Conservation (phyloP, 768 basidiomycete genomes). For the Termitomyces sp. region DNA sequence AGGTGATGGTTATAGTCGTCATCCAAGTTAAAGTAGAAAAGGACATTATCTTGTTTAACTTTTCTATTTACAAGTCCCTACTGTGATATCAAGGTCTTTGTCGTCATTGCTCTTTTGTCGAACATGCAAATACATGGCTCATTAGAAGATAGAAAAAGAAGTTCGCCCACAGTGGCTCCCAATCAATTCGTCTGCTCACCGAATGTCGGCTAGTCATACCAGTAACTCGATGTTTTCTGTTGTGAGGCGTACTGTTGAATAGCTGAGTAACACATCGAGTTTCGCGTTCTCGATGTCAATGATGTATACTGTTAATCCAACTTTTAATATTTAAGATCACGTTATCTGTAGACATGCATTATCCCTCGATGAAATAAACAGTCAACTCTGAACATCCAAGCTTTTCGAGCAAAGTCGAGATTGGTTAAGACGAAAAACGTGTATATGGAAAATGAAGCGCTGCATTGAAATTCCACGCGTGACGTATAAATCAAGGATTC, state of each 20-base stretch:
- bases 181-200: neutral
- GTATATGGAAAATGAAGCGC: neutral
- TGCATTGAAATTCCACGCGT: neutral
- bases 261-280: too few relatives aligned
- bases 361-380: neutral
- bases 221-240: neutral
- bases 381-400: neutral
- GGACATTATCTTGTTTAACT: neutral
- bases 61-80: neutral
- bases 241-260: neutral
- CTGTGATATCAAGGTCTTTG: neutral
- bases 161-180: too few relatives aligned
- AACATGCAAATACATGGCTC: neutral
- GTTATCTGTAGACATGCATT: neutral
- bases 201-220: neutral
- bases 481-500: neutral
- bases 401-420: neutral
- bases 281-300: neutral
- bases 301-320: neutral
- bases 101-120: neutral
- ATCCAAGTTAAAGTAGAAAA: neutral
- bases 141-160: neutral
- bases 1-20: neutral
- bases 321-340: neutral
- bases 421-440: neutral